Percentiles rank a stretch among this genome's conserved stretches.
These are phyloP conservation scores for Acrodontium crateriforme DNA, from an alignment of 2,329 filamentous ascomycete genomes.

Conservation along the genomic window DNA sequence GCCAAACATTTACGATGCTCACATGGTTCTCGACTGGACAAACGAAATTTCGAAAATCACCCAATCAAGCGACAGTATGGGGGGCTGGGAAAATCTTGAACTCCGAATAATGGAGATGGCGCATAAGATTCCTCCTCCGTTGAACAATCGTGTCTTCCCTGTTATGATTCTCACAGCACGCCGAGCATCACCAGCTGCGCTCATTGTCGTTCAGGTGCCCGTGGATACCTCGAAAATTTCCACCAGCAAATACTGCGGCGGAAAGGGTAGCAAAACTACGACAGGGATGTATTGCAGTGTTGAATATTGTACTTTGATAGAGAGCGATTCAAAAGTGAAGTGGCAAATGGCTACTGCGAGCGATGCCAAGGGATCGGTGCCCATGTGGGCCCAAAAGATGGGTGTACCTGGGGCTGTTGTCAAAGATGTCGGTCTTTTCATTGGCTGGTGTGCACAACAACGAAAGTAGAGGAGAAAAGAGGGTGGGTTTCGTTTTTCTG, in stretches of 20 bases:
- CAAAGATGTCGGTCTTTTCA: constrained; percentile 58
- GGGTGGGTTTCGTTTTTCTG: too few relatives aligned
- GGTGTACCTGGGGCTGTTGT: constrained; percentile 49
- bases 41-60: constrained; percentile 12
- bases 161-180: constrained; percentile 47
- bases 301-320: constrained; percentile 43
- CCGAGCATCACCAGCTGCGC: constrained; percentile 10
- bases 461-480: too few relatives aligned
- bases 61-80: constrained; percentile 11
- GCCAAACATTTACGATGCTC: constrained; percentile 38
- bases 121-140: constrained; percentile 46
- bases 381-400: constrained; percentile 51
- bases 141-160: constrained; percentile 52
- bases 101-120: constrained; percentile 48
- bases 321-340: constrained; percentile 35
- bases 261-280: constrained; percentile 27
- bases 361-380: constrained; percentile 54
- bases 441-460: constrained; percentile 39
- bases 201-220: constrained; percentile 26
- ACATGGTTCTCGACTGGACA: constrained; percentile 31
- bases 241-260: constrained; percentile 19
- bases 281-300: constrained; percentile 51
- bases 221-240: constrained; percentile 23
- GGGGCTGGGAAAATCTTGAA: constrained; percentile 22
- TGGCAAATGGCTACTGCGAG: constrained; percentile 71